Conservation (phyloP, 805 yeast genomes). For the Wickerhamiella hasegawae region DNA sequence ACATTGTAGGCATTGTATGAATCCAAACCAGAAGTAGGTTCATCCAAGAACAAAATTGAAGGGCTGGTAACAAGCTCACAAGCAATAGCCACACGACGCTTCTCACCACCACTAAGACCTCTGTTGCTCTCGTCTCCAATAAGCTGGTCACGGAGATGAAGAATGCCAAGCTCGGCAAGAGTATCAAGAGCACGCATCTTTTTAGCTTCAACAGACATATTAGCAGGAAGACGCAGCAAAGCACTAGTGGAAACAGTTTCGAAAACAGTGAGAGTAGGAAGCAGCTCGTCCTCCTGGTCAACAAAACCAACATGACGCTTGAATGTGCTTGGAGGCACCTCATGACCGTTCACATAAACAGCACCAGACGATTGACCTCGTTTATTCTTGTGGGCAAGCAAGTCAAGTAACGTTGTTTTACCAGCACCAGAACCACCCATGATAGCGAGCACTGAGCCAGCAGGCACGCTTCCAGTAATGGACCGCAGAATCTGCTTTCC, state of each 20-base stretch:
- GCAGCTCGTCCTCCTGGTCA: constrained; percentile 82
- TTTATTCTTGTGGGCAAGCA: constrained; percentile 76
- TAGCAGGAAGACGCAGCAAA: constrained; percentile 63
- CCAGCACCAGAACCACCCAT: constrained; percentile 99
- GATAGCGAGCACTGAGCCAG: constrained; percentile 83
- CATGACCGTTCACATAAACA: constrained; percentile 56
- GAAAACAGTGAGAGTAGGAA: constrained; percentile 88
- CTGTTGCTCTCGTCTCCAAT: constrained; percentile 82
- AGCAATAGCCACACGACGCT: constrained; percentile 82
- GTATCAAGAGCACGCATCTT: constrained; percentile 71
- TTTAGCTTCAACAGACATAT: constrained; percentile 61
- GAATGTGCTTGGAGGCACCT: constrained; percentile 27
- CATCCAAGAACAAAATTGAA: constrained; percentile 66
- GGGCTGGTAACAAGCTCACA: constrained; percentile 88
- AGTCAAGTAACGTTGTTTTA: constrained; percentile 83
- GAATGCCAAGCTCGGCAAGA: constrained; percentile 67
- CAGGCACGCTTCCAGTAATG: constrained; percentile 62
- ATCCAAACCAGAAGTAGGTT: constrained; percentile 92
- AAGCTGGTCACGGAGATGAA: constrained; percentile 64
- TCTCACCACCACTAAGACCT: constrained; percentile 91
- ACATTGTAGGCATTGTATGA: constrained; percentile 88
- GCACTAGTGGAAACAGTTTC: constrained; percentile 94
- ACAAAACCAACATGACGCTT: constrained; percentile 70
- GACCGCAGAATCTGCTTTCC: constrained; percentile 38
- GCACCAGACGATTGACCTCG: constrained; percentile 54